Base-by-base conservation (phyloP, 163 green algal genomes). In the Chlamydomonas reinhardtii region DNA sequence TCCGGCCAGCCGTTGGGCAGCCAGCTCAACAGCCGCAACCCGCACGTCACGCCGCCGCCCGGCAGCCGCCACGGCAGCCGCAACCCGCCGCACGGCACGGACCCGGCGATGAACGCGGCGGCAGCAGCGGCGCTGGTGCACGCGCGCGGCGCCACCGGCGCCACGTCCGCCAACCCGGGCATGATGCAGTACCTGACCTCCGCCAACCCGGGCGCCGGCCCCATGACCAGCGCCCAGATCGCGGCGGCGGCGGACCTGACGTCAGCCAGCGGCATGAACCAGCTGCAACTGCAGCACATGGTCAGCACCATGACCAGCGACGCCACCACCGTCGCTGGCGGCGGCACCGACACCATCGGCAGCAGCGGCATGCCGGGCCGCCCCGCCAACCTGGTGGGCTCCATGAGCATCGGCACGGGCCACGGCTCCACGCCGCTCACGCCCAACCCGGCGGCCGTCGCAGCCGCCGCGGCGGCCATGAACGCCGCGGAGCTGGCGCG, bases 191-290 rank as follows among this genome's bases (percentile, higher is more conserved):
- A 85, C 70, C 48, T 81, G 59, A 82, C 82, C 19, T 76, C 59
- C 3, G 71, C 71, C n/a, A 72, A 87, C 59, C 81, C 81, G 35
- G 71, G 71, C 17, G 59, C 68, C 14, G 64, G 54, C 9, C 24
- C n/a, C 16, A 87, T 87, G 82, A 87, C 82, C 31, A 73, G 43
- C 20, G 82, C 82, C 22, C 82, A 87, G 82, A 87, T 87, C 32
- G 39, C 39, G 61, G 82, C 82, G 20, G 82, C 82, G 19, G 72
- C 59, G 39, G 72, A 82, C 39, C 72, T 87, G 34, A 87, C 82
- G 0, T 82, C 72, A 4, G 82, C 82, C 32, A 76, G 61, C 19
- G 82, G 19, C 24, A 81, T 87, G 82, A 72, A 87, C 22, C 59
- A 65, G 11, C 59, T 29, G 54, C 80, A 73, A 24, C 32, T 69